Conservation (phyloP, 345 rosid species). For the Noccaea bulbosa region DNA sequence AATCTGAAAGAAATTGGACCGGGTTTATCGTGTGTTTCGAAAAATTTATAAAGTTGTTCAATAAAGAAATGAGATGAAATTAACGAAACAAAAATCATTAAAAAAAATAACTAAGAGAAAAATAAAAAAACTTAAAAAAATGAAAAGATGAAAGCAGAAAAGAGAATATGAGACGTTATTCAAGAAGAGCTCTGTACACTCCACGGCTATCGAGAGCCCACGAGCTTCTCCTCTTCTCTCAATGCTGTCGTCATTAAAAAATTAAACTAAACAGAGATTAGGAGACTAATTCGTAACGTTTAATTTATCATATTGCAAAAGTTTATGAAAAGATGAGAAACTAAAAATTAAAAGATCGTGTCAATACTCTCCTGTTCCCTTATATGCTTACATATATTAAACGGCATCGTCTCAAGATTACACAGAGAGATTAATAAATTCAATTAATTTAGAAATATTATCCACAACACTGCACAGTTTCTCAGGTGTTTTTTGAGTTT, state of each 20-base stretch:
- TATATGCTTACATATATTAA: constrained; percentile 37
- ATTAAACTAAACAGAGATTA: neutral
- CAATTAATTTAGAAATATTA: neutral
- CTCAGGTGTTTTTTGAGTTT: constrained; percentile 45
- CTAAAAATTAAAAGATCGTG: constrained; percentile 26
- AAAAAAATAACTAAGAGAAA: neutral
- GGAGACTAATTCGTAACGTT: constrained; percentile 5
- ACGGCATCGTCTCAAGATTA: constrained; percentile 25
- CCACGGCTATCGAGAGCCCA: constrained; percentile 67
- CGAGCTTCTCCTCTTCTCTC: constrained; percentile 53
- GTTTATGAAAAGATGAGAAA: constrained; percentile 41
- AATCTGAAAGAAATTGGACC: neutral
- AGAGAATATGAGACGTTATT: constrained; percentile 55
- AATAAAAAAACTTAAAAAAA: neutral
- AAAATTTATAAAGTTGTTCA: constrained; percentile 5
- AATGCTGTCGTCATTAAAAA: constrained; percentile 50
- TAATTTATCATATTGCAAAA: constrained; percentile 7
- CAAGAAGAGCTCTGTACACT: constrained; percentile 43
- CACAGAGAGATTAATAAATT: neutral
- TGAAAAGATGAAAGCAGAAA: neutral
- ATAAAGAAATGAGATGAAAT: constrained; percentile 2
- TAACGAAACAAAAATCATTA: neutral
- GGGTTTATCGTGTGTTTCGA: constrained; percentile 11
- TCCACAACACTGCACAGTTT: constrained; percentile 36
- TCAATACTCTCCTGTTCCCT: constrained; percentile 44